Evolutionary conservation across 495 filamentous ascomycete genomes (phyloP).

Genomic region (Cercophora sp.): DNA sequence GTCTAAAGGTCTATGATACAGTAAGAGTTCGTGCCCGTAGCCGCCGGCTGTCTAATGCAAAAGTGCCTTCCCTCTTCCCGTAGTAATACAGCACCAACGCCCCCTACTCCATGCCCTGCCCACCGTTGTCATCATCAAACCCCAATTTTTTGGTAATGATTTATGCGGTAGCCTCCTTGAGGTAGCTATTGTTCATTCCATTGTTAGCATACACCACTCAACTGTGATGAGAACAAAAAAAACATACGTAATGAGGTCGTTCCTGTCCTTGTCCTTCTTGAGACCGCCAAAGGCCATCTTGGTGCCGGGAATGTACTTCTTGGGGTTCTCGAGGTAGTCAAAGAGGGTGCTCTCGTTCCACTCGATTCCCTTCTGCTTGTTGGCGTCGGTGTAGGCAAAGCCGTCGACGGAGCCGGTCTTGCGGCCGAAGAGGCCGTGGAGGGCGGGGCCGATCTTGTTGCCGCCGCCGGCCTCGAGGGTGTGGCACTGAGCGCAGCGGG

Average conservation of each 20-base stretch:
- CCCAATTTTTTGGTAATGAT: no score
- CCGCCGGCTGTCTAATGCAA: constrained; percentile 13
- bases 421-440: constrained; percentile 96
- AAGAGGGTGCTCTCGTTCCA: constrained; percentile 84
- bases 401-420: constrained; percentile 87
- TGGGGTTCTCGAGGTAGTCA: constrained; percentile 55
- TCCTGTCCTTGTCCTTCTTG: constrained; percentile 99
- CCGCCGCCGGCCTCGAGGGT: constrained; percentile 79
- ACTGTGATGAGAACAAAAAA: constrained; percentile 19
- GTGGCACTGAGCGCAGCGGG: constrained; percentile 97
- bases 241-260: constrained; percentile 96
- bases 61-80: constrained; percentile 4
- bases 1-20: constrained; percentile 15
- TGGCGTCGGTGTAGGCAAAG: constrained; percentile 98
- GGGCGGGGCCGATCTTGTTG: constrained; percentile 97
- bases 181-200: constrained; percentile 44
- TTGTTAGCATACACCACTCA: not conserved
- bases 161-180: constrained; percentile 63
- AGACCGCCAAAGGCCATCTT: constrained; percentile 99
- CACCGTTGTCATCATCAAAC: no score
- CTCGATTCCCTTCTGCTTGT: constrained; percentile 89
- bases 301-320: constrained; percentile 86
- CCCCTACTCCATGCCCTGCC: constrained; percentile 1
- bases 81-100: constrained; percentile 11
- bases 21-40: constrained; percentile 3